Evolutionary conservation across 2,329 filamentous ascomycete genomes (phyloP).

Genomic region (Beauveria bassiana): DNA sequence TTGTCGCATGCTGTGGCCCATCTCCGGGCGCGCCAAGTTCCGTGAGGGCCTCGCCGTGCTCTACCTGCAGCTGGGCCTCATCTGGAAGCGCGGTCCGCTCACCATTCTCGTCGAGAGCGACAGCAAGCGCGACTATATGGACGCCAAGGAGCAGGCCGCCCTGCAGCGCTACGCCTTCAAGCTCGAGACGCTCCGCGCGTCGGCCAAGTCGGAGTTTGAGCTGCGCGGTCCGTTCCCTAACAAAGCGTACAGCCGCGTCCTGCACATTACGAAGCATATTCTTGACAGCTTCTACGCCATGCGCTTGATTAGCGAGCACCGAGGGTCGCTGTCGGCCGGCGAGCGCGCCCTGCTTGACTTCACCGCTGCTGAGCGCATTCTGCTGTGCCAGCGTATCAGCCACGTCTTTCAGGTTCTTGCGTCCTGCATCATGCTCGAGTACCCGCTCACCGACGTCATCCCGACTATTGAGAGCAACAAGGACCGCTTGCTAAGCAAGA

Average conservation of each 20-base stretch:
- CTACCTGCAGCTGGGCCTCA: conserved; percentile 88
- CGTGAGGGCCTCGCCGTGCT: conserved; percentile 84
- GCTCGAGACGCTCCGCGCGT: conserved; percentile 63
- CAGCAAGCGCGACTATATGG: conserved; percentile 64
- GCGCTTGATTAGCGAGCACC: conserved; percentile 83
- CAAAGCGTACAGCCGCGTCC: conserved; percentile 62
- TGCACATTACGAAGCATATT: conserved; percentile 74
- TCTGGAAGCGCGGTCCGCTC: conserved; percentile 91
- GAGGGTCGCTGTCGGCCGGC: conserved; percentile 65
- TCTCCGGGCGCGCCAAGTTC: conserved; percentile 80
- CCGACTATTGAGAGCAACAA: conserved; percentile 75
- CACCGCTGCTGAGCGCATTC: conserved; percentile 69
- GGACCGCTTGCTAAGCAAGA: conserved; percentile 76
- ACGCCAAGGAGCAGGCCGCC: conserved; percentile 77
- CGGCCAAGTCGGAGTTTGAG: conserved; percentile 81
- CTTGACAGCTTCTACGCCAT: conserved; percentile 94
- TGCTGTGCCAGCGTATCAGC: conserved; percentile 81
- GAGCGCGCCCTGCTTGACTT: conserved; percentile 74
- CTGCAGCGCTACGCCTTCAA: conserved; percentile 73
- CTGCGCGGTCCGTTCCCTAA: conserved; percentile 80
- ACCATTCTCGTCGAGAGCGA: conserved; percentile 59
- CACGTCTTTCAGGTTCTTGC: conserved; percentile 83
- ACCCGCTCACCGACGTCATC: conserved; percentile 81
- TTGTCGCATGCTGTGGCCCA: conserved; percentile 86
- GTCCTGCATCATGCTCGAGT: conserved; percentile 88